Conservation (phyloP, 768 basidiomycete genomes). For the Rhodosporidiobolus sp. region DNA sequence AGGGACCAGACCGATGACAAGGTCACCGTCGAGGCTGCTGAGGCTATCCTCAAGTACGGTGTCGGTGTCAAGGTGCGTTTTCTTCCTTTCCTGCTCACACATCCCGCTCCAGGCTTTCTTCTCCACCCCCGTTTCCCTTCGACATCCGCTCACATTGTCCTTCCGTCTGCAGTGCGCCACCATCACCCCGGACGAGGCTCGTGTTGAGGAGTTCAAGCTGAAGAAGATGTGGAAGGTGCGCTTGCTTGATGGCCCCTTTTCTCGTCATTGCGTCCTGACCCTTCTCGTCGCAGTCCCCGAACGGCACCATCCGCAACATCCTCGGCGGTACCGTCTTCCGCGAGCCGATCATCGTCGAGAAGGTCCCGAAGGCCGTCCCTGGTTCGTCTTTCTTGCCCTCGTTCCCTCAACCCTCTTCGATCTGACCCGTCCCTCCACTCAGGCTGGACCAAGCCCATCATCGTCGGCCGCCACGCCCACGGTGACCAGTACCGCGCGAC, state of each 20-base stretch:
- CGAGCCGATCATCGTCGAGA: constrained; percentile 88
- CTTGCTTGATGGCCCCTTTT: background rate
- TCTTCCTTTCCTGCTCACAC: background rate
- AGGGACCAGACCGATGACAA: constrained; percentile 96
- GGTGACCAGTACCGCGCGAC: constrained; percentile 95
- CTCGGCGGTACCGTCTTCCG: constrained; percentile 98
- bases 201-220: constrained; percentile 74
- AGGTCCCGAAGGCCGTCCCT: constrained; percentile 88
- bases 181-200: constrained; percentile 87
- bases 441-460: constrained; percentile 94
- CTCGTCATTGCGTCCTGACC: background rate
- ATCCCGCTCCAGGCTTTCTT: background rate
- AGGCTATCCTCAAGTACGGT: constrained; percentile 88
- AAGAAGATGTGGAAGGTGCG: constrained; percentile 83
- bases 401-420: background rate
- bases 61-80: constrained; percentile 77
- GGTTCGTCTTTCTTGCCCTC: background rate
- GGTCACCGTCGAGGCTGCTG: constrained; percentile 87
- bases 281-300: constrained; percentile 19
- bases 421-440: background rate
- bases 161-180: constrained; percentile 80
- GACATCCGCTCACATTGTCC: no score
- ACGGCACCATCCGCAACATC: constrained; percentile 82
- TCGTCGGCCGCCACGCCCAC: constrained; percentile 94
- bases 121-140: no score